phyloP scores from a whole-genome alignment of 441 rosid species.

The Brassica hybrid region DNA sequence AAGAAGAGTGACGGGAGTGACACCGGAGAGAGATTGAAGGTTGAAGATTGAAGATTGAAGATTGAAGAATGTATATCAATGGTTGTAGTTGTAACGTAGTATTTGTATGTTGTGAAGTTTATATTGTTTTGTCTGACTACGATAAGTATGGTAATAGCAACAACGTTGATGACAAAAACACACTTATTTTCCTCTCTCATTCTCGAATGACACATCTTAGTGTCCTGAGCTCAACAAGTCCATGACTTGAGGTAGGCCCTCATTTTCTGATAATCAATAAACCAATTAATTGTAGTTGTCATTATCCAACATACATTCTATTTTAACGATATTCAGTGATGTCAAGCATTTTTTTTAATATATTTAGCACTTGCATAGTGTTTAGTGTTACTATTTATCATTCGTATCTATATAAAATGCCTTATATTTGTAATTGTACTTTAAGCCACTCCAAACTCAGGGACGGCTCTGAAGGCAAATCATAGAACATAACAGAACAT shows the following conservation, averaged over 20 bases:
- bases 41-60: slow-evolving; percentile 44
- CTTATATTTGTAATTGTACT: too few relatives aligned
- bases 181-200: not conserved
- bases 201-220: not conserved
- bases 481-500: too few relatives aligned
- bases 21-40: slow-evolving; percentile 84
- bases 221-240: slow-evolving; percentile 79
- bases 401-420: too few relatives aligned
- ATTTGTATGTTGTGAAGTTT: slow-evolving; percentile 19
- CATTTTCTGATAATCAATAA: slow-evolving; percentile 55
- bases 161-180: slow-evolving; percentile 3
- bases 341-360: too few relatives aligned
- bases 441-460: too few relatives aligned
- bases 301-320: too few relatives aligned
- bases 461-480: too few relatives aligned
- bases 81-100: slow-evolving; percentile 26
- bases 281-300: not conserved
- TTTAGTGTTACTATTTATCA: too few relatives aligned
- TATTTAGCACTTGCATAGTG: too few relatives aligned
- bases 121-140: slow-evolving; percentile 17
- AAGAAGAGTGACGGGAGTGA: slow-evolving; percentile 69
- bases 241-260: slow-evolving; percentile 77
- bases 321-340: too few relatives aligned
- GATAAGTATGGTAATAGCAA: slow-evolving; percentile 30
- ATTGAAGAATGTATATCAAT: slow-evolving; percentile 30